Percentiles rank a stretch among this genome's conserved stretches.
phyloP scores from a whole-genome alignment of 192 early-diverging fungal genomes.

The Coemansia sp. region DNA sequence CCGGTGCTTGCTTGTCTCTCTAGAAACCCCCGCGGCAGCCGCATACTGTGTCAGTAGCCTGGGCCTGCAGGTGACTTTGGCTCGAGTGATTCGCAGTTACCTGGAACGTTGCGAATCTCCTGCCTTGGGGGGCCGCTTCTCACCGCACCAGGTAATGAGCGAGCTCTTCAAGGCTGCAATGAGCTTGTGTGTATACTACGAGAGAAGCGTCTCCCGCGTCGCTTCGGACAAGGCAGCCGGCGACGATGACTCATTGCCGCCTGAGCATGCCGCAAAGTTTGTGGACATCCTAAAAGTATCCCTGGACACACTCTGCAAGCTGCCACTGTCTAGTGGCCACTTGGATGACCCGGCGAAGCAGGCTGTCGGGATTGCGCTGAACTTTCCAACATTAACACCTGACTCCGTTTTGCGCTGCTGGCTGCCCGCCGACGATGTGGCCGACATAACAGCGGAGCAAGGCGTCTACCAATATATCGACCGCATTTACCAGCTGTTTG shows the following conservation, averaged over 20 bases:
- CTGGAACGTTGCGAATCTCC: not conserved
- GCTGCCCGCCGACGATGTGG: conserved; percentile 15
- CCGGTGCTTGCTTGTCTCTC: conserved; percentile 27
- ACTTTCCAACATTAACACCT: conserved; percentile 25
- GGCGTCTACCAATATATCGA: not conserved
- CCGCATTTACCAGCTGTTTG: conserved; percentile 8
- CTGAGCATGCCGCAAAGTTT: conserved; percentile 21
- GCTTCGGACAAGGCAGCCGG: not conserved
- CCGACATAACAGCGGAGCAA: not conserved
- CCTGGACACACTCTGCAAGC: conserved; percentile 1
- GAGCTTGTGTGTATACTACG: conserved; percentile 24
- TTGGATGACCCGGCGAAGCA: conserved; percentile 28
- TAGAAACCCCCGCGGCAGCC: conserved; percentile 10
- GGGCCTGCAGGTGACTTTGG: conserved; percentile 16
- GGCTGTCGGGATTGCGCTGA: conserved; percentile 32
- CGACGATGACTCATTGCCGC: conserved; percentile 29
- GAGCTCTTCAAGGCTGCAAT: conserved; percentile 44
- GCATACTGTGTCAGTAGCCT: conserved; percentile 16
- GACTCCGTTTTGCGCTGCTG: conserved; percentile 13
- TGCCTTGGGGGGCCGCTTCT: conserved; percentile 8
- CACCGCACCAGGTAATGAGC: conserved; percentile 23
- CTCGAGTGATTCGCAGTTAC: not conserved
- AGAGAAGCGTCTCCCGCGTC: conserved; percentile 3
- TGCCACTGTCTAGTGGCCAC: conserved; percentile 12
- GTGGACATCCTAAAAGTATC: conserved; percentile 14